Evolutionary conservation across 257 asterid genomes (phyloP), one percentile per base, ranked within the genome.

Genomic region (Osmanthus fragrans): DNA sequence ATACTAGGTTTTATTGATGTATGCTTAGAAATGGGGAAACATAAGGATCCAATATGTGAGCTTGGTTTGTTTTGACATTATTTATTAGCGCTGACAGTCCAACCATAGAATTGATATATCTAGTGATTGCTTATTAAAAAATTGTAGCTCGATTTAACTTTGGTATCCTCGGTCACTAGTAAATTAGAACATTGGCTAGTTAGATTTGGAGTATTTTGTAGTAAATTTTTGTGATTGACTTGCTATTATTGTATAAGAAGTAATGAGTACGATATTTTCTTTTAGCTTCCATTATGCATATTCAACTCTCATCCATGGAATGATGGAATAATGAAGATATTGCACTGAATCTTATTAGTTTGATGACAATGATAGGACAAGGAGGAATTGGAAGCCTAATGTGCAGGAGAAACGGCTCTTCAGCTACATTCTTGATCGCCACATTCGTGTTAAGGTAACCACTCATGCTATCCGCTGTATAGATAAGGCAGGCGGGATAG

Each of bases 401-500:
- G 97, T 93, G 27, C 97, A 95, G 80, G 94, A 86, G 39, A 95
- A 95, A 80, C 87, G 97, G 34, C 97, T 95, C 67, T 95, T 93
- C 91, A 95, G 97, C 86, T 93, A 95, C 83, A 85, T 92, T 75
- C 80, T 90, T 72, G 99, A 95, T 76, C 90, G 96, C n/a, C 96
- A 91, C 63, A 83, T 93, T 74, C 94, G 96, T 9, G 88, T 93
- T 54, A 93, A 95, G 83, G 97, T 92, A 23, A 89, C 96, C 29
- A 95, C 97, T 71, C 98, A 95, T 74, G 98, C 99, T 1, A 85
- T 95, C 12, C 96, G 99, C 21, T 93, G 99, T 91, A 93, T 95
- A 83, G 99, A 93, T 89, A 91, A 88, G 89, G 99, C 96, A 16
- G 97, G 99, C 18, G 99, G 99, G 42, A 82, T 95, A 67, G 99